phyloP scores from a whole-genome alignment of 2,329 filamentous ascomycete species.

The Cladosporium sphaerospermum region DNA sequence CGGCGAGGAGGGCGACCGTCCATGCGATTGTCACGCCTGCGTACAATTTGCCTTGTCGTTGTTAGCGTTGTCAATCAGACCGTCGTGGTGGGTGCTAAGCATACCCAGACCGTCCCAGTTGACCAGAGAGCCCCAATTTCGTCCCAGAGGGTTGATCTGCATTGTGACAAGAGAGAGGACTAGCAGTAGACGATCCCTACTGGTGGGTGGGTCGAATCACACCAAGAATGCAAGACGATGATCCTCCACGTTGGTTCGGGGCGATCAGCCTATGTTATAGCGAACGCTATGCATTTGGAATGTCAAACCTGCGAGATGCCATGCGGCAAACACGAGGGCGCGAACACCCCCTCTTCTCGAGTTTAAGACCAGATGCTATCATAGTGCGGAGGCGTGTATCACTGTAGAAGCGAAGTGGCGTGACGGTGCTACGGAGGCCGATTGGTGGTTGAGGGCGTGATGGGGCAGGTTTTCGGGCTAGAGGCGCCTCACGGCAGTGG shows the following conservation, averaged over 20 bases:
- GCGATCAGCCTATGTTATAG: constrained; percentile 5
- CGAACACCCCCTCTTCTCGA: constrained; percentile 1
- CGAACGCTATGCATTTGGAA: background rate
- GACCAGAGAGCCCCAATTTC: constrained; percentile 21
- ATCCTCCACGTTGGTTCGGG: background rate
- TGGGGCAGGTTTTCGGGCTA: background rate
- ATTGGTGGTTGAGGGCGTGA: background rate
- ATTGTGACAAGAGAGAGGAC: constrained; percentile 24
- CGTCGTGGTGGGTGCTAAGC: background rate
- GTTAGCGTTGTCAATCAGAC: too few species aligned
- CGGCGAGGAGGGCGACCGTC: constrained; percentile 18
- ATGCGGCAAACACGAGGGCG: constrained; percentile 9
- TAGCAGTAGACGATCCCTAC: background rate
- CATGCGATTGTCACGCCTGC: constrained; percentile 19
- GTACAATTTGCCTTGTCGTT: constrained; percentile 17
- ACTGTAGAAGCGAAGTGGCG: constrained; percentile 7
- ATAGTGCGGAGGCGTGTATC: constrained; percentile 8
- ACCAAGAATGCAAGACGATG: constrained; percentile 2
- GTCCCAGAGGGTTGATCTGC: constrained; percentile 20
- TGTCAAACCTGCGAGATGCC: constrained; percentile 11
- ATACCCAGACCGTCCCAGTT: constrained; percentile 21
- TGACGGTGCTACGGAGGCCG: background rate
- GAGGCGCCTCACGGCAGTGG: constrained; percentile 1
- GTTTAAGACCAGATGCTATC: constrained; percentile 1
- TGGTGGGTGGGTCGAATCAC: background rate